Conservation (phyloP, 2,329 filamentous ascomycete genomes). For the Keithomyces neogunnii region DNA sequence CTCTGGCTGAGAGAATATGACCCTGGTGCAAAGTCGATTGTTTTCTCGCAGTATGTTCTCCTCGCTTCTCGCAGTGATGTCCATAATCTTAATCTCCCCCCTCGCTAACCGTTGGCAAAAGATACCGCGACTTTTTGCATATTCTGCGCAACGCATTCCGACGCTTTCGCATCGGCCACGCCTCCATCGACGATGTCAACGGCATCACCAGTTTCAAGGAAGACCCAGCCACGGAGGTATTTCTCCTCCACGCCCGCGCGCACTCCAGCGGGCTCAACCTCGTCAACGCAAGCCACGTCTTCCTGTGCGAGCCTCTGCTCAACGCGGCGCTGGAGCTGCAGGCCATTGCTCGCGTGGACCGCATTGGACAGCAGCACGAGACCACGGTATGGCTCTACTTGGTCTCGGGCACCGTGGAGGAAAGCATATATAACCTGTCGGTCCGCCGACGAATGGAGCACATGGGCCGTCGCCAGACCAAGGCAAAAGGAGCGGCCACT, state of each 20-base stretch:
- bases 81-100: not conserved
- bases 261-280: slow-evolving; percentile 86
- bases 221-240: slow-evolving; percentile 67
- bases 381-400: slow-evolving; percentile 96
- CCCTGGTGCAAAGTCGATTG: slow-evolving; percentile 78
- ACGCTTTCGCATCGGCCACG: slow-evolving; percentile 64
- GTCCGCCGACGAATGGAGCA: slow-evolving; percentile 72
- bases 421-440: slow-evolving; percentile 82
- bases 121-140: slow-evolving; percentile 67
- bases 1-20: slow-evolving; percentile 79
- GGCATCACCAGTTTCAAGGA: slow-evolving; percentile 71
- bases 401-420: slow-evolving; percentile 82
- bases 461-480: slow-evolving; percentile 41
- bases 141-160: slow-evolving; percentile 64
- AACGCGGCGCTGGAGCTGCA: slow-evolving; percentile 93
- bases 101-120: slow-evolving; percentile 7
- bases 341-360: slow-evolving; percentile 87
- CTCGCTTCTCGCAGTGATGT: not conserved
- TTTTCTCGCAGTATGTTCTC: slow-evolving; percentile 68
- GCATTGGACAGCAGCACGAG: slow-evolving; percentile 80
- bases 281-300: slow-evolving; percentile 87
- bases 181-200: slow-evolving; percentile 57
- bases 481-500: slow-evolving; percentile 27
- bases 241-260: slow-evolving; percentile 81
- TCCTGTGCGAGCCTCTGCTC: slow-evolving; percentile 86